Evolutionary conservation across 1,284 basidiomycete species (phyloP).

Genomic region (Ganoderma multipileum): DNA sequence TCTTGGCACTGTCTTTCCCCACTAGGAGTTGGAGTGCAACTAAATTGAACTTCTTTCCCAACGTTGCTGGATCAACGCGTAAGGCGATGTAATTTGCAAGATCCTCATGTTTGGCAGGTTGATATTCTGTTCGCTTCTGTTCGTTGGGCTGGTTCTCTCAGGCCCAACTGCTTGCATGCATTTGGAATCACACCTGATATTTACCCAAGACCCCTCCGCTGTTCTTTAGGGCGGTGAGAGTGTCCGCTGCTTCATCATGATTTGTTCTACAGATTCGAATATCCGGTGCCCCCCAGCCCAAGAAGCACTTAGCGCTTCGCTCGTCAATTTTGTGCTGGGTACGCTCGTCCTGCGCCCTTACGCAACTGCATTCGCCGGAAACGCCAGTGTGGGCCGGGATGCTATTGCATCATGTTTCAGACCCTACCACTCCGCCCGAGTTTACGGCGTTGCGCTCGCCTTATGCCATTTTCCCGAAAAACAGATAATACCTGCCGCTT

Average conservation of each 20-base stretch:
- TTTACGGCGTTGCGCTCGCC: neutral
- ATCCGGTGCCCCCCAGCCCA: neutral
- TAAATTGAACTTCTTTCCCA: neutral
- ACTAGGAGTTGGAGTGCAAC: neutral
- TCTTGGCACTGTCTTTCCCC: neutral
- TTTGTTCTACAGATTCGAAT: neutral
- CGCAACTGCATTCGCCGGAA: neutral
- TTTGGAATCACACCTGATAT: neutral
- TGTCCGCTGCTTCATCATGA: neutral
- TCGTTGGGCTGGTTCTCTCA: neutral
- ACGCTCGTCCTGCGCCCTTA: neutral
- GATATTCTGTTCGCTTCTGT: neutral
- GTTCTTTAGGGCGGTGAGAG: neutral
- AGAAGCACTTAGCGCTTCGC: neutral
- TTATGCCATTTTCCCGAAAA: neutral
- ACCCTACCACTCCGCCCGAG: neutral
- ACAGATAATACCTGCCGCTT: neutral
- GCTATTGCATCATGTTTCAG: slow-evolving; percentile 1
- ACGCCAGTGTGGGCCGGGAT: neutral
- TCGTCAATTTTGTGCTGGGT: neutral
- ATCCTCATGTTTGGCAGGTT: neutral
- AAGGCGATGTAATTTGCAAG: neutral
- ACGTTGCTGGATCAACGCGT: neutral
- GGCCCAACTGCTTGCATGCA: neutral
- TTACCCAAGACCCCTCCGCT: neutral